Evolutionary conservation across 1,284 basidiomycete genomes (phyloP), one percentile per base, ranked within the genome.

Genomic region (Ceratobasidium sp.): DNA sequence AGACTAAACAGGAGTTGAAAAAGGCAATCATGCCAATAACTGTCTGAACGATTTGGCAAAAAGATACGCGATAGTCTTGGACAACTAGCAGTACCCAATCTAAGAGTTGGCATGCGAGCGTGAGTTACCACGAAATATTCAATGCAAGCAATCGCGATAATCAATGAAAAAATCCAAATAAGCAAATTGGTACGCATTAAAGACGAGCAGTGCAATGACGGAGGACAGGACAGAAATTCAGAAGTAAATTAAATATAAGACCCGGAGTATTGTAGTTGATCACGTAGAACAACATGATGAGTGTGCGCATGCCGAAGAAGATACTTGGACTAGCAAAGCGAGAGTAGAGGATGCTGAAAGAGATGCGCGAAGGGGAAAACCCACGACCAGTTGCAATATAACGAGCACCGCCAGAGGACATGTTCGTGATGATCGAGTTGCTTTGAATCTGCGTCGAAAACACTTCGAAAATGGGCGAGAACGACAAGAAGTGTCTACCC

Each of bases 301-400:
- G 85, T 96, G 33, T 33, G 33, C 33, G 33, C 33, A 33, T 33
- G 33, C 33, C 33, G 33, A 33, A 33, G 33, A 84, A 97, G 93
- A 86, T 33, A 33, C 33, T 33, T 33, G 33, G 33, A 33, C 33
- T 33, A 33, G 33, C 33, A 33, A 33, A 33, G 33, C 33, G 33
- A 33, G 33, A 33, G 33, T 33, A 33, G 33, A 33, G 33, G 33
- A 33, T 33, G 33, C 33, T 33, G 33, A 33, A 33, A 33, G 33
- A 33, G 80, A 97, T 95, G 77, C 96, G 90, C 26, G 95, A 94
- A 7, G 96, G 98, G n/a, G 96, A 96, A 83, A 98, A 98, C 57
- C 96, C 96, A 90, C 96, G 94, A 78, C 96, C 96, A n/a, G 96
- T 98, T 20, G 96, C 96, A 81, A 98, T 98, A 85, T 98, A 98